Evolutionary conservation across 2,329 filamentous ascomycete genomes (phyloP).

Genomic region (Byssothecium circinans): DNA sequence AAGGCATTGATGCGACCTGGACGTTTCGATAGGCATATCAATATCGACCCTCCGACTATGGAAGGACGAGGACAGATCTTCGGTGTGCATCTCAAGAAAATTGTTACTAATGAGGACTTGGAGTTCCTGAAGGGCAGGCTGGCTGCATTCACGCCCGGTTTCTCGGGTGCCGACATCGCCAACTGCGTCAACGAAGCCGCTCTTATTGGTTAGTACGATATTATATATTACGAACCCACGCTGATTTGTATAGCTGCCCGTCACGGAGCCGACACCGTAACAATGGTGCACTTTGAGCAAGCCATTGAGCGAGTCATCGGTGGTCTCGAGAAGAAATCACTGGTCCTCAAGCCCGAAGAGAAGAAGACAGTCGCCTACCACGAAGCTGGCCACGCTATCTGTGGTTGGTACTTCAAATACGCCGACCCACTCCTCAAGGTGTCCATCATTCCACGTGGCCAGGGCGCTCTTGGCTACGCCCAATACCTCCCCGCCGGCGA

Average conservation of each 20-base stretch:
- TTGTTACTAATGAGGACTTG: conserved; percentile 87
- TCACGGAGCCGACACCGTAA: conserved; percentile 75
- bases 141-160: conserved; percentile 89
- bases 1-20: conserved; percentile 95
- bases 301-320: conserved; percentile 97
- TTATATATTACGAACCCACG: conserved; percentile 2
- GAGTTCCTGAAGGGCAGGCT: conserved; percentile 86
- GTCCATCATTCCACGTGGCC: conserved; percentile 94
- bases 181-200: conserved; percentile 99
- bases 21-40: conserved; percentile 94
- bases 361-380: conserved; percentile 97
- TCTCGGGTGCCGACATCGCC: conserved; percentile 96
- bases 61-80: conserved; percentile 96
- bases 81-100: conserved; percentile 89
- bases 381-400: conserved; percentile 97
- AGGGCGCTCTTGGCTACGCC: conserved; percentile 91
- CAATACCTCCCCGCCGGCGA: conserved; percentile 93
- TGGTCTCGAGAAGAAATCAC: conserved; percentile 94
- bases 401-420: conserved; percentile 94
- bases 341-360: conserved; percentile 89
- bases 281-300: conserved; percentile 91
- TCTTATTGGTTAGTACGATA: conserved; percentile 74
- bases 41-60: conserved; percentile 95
- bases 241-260: conserved; percentile 72
- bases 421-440: conserved; percentile 98